Conservation (phyloP, 1,284 basidiomycete species). For the Psilocybe mexicana region DNA sequence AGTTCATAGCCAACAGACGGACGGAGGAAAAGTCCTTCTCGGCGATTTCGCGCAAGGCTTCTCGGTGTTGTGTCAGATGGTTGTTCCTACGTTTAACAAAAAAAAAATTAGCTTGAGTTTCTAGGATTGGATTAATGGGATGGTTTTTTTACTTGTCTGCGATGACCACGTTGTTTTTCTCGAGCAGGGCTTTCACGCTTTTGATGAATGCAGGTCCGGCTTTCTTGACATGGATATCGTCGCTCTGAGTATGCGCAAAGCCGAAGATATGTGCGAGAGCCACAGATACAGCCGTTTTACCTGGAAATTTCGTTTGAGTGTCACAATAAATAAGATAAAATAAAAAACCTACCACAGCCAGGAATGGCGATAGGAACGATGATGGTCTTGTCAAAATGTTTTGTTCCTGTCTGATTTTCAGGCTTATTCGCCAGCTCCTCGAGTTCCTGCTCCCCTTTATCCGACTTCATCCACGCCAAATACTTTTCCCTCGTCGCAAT, state of each 20-base stretch:
- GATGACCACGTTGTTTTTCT: constrained; percentile 75
- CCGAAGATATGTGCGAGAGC: constrained; percentile 80
- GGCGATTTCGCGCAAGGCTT: constrained; percentile 60
- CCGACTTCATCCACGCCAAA: constrained; percentile 64
- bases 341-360: constrained; percentile 73
- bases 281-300: constrained; percentile 87
- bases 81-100: constrained; percentile 68
- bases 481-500: constrained; percentile 84
- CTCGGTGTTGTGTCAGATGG: constrained; percentile 78
- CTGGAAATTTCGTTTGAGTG: constrained; percentile 36
- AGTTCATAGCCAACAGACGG: constrained; percentile 79
- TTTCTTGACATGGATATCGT: constrained; percentile 85
- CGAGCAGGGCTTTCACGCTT: constrained; percentile 68
- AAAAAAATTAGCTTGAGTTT: background rate
- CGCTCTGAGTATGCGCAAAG: constrained; percentile 90
- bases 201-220: constrained; percentile 76
- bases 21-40: constrained; percentile 36
- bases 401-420: constrained; percentile 14
- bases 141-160: constrained; percentile 74
- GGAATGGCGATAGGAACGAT: constrained; percentile 91
- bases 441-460: constrained; percentile 26
- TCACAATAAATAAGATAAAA: background rate
- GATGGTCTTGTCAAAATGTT: constrained; percentile 69
- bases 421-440: constrained; percentile 23
- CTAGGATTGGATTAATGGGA: constrained; percentile 5